Evolutionary conservation across 257 asterid genomes (phyloP).

Genomic region (Fraxinus anomala): DNA sequence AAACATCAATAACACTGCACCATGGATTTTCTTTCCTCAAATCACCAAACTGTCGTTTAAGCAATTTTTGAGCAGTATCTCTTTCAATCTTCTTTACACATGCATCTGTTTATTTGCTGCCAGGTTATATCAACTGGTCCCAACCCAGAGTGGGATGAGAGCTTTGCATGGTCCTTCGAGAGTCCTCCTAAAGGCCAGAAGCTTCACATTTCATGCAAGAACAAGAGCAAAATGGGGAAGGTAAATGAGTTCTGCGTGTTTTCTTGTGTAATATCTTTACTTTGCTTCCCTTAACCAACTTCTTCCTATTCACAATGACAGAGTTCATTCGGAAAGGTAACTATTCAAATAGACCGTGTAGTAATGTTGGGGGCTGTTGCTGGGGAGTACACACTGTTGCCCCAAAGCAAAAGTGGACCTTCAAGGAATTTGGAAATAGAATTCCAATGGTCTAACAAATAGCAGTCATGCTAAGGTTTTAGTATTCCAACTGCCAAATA

Average conservation of each 20-base stretch:
- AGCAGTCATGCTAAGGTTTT: constrained; percentile 28
- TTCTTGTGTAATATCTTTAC: neutral
- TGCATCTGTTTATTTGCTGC: constrained; percentile 5
- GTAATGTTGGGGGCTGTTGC: constrained; percentile 99
- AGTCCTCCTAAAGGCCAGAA: constrained; percentile 99
- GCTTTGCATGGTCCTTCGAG: constrained; percentile 92
- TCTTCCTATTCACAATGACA: constrained; percentile 28
- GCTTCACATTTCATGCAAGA: constrained; percentile 99
- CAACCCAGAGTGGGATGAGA: constrained; percentile 96
- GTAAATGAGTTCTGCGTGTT: constrained; percentile 30
- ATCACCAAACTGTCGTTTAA: neutral
- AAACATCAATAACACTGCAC: neutral
- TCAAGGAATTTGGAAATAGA: constrained; percentile 90
- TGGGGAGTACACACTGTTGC: constrained; percentile 87
- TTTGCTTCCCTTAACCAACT: neutral
- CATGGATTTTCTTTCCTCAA: neutral
- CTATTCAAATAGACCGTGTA: constrained; percentile 95
- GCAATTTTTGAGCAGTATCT: neutral
- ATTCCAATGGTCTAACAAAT: constrained; percentile 88
- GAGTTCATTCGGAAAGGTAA: constrained; percentile 97
- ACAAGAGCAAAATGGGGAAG: constrained; percentile 99
- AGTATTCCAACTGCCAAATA: constrained; percentile 15
- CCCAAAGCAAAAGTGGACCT: constrained; percentile 93
- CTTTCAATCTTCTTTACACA: neutral
- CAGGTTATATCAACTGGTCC: constrained; percentile 96